These are phyloP conservation scores for Tephrocybe sp. DNA, from an alignment of 768 basidiomycete genomes.

Conservation along the genomic window DNA sequence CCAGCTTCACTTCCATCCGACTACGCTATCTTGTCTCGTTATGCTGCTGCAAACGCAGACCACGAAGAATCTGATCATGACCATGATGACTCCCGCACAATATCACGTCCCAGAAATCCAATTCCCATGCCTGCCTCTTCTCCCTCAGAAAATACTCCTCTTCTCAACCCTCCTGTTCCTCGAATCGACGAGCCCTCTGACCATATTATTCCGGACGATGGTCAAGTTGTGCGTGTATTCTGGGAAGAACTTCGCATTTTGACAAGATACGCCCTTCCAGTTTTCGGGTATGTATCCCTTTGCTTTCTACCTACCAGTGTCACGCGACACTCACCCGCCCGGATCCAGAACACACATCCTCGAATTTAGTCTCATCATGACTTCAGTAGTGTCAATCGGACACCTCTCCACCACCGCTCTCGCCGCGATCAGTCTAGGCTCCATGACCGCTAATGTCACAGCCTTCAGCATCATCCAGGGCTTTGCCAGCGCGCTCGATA, in stretches of 20 bases:
- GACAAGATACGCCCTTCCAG: conserved; percentile 62
- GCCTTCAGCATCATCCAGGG: conserved; percentile 82
- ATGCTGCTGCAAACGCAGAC: conserved; percentile 31
- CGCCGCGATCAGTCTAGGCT: conserved; percentile 75
- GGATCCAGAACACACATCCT: conserved; percentile 63
- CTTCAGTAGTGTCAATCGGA: conserved; percentile 83
- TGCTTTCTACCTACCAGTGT: neutral
- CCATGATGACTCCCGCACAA: neutral
- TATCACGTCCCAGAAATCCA: conserved; percentile 10
- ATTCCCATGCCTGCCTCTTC: conserved; percentile 14
- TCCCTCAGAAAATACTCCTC: conserved; percentile 53
- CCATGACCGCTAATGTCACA: conserved; percentile 72
- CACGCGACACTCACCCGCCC: neutral
- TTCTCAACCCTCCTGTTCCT: conserved; percentile 53
- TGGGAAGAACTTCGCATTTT: conserved; percentile 62
- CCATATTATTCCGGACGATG: conserved; percentile 14
- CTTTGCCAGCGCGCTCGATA: conserved; percentile 83
- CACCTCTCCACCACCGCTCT: conserved; percentile 89
- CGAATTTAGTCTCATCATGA: conserved; percentile 84
- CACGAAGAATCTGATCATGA: conserved; percentile 5
- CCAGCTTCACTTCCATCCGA: conserved; percentile 64
- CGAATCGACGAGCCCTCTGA: conserved; percentile 50
- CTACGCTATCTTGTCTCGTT: conserved; percentile 59
- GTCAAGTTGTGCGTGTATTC: conserved; percentile 31
- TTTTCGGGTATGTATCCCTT: conserved; percentile 54